Percentiles rank a stretch among this genome's conserved stretches.
These are phyloP conservation scores for Pigoraptor vietnamica DNA, from an alignment of 78 protist genomes.

Conservation along the genomic window DNA sequence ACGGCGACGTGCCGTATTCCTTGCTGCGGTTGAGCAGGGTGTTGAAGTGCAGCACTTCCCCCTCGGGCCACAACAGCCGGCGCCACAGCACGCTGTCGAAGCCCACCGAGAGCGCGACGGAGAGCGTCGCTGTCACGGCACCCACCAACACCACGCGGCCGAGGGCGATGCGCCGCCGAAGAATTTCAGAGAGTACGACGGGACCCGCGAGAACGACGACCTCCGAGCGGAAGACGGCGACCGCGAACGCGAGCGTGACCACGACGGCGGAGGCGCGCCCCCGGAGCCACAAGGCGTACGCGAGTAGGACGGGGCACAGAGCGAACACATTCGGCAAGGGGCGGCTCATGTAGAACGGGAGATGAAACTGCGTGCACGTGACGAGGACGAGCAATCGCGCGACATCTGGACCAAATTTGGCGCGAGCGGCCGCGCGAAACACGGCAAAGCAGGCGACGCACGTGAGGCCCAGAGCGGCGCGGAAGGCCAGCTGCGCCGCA, in stretches of 20 bases:
- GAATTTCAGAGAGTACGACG: constrained; percentile 32
- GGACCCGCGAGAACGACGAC: constrained; percentile 32
- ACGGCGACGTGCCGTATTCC: constrained; percentile 79
- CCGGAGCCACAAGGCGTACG: constrained; percentile 41
- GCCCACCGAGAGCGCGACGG: constrained; percentile 4
- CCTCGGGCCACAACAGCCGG: constrained; percentile 78
- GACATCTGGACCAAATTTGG: neutral
- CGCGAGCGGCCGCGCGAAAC: neutral
- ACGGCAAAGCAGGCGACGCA: neutral
- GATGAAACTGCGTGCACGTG: constrained; percentile 62
- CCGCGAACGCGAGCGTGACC: constrained; percentile 31
- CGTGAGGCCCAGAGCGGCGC: neutral
- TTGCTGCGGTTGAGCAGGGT: constrained; percentile 52
- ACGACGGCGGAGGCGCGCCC: neutral
- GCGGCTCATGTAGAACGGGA: constrained; percentile 70
- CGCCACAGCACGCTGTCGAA: constrained; percentile 78
- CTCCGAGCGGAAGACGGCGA: constrained; percentile 44
- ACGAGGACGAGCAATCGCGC: neutral
- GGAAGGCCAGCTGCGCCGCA: neutral
- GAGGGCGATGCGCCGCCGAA: neutral
- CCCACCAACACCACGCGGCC: neutral
- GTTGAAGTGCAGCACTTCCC: constrained; percentile 78
- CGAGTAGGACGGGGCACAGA: constrained; percentile 18
- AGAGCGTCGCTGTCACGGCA: neutral
- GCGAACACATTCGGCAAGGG: constrained; percentile 89